These are phyloP conservation scores for Pyrenula massariospora DNA, from an alignment of 495 filamentous ascomycete species.

Conservation along the genomic window DNA sequence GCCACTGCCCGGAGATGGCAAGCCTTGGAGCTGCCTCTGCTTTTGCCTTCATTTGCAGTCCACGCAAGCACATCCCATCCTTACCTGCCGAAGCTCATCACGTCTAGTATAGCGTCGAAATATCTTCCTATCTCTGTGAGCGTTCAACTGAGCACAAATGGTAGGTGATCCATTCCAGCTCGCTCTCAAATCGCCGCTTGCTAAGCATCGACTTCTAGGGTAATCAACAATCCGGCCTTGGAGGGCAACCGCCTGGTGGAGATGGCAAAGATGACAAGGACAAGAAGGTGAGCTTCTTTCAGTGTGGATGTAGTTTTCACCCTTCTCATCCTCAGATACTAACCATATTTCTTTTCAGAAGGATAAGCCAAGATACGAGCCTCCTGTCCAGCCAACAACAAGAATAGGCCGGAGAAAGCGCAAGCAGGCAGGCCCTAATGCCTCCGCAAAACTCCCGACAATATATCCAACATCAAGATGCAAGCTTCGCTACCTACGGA, in stretches of 20 bases:
- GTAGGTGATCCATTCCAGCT: neutral
- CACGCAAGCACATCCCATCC: too few species aligned
- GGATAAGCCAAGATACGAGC: conserved; percentile 99
- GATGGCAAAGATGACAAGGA: conserved; percentile 83
- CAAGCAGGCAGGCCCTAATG: conserved; percentile 81
- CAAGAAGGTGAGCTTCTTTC: conserved; percentile 62
- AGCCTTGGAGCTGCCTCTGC: neutral
- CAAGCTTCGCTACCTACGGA: conserved; percentile 90
- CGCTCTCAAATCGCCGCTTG: neutral
- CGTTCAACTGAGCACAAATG: neutral
- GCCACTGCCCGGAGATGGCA: neutral
- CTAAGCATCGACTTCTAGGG: conserved; percentile 16
- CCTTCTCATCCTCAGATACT: conserved; percentile 10
- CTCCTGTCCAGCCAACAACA: conserved; percentile 90
- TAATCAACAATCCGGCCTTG: conserved; percentile 82
- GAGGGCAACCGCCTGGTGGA: conserved; percentile 51
- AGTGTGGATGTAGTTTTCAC: neutral
- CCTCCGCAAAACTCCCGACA: conserved; percentile 84
- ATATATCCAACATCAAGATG: conserved; percentile 93
- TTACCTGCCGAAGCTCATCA: too few species aligned
- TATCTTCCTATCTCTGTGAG: neutral
- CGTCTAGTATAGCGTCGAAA: neutral
- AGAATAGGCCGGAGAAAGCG: conserved; percentile 98
- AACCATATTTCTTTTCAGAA: conserved; percentile 46
- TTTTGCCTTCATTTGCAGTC: too few species aligned